Evolutionary conservation across 2,329 filamentous ascomycete genomes (phyloP).

Genomic region (Diaporthe sp.): DNA sequence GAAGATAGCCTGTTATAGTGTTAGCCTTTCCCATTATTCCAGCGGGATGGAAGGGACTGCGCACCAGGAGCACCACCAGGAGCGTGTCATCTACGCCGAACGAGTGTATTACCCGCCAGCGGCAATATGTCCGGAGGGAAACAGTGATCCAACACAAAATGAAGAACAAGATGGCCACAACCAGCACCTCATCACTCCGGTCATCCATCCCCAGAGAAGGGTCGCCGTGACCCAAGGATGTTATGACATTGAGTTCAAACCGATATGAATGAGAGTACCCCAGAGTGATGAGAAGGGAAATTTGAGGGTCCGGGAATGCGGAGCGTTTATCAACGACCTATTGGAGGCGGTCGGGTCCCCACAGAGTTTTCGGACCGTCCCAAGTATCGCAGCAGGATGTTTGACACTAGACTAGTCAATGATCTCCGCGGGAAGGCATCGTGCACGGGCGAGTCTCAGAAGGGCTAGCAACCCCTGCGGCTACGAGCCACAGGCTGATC

Average conservation of each 20-base stretch:
- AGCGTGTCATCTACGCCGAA: background rate
- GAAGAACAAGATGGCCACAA: conserved; percentile 29
- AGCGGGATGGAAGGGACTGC: background rate
- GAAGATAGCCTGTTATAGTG: background rate
- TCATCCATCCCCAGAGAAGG: conserved; percentile 19
- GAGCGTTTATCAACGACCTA: background rate
- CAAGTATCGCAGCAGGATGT: background rate
- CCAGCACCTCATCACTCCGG: conserved; percentile 25
- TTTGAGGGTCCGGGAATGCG: background rate
- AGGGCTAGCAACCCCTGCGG: background rate
- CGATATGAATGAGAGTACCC: background rate
- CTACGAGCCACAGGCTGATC: background rate
- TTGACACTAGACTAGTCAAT: conserved; percentile 13
- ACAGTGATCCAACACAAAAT: conserved; percentile 29
- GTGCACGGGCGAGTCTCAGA: background rate
- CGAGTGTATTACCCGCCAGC: background rate
- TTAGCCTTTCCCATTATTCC: background rate
- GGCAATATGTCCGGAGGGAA: conserved; percentile 29
- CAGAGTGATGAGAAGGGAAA: background rate
- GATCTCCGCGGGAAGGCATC: background rate
- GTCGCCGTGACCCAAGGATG: background rate
- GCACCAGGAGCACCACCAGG: background rate
- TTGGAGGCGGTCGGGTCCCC: background rate
- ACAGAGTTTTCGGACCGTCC: conserved; percentile 9
- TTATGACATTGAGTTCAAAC: background rate